Evolutionary conservation across 352 stramenopile species (phyloP).

Genomic region (Elongisporangium prolatum): DNA sequence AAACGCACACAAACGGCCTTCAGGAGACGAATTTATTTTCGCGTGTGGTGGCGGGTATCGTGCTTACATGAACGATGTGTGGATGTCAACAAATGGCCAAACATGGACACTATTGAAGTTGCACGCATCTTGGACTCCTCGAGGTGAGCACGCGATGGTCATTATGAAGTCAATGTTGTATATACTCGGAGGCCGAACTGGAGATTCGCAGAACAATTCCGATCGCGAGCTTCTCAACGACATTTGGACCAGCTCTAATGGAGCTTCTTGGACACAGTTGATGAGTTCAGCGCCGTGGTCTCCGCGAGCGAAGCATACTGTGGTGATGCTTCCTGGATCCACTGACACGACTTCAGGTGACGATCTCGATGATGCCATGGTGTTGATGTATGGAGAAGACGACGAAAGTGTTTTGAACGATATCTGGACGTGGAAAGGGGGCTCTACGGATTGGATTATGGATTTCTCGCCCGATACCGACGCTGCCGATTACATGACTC

Average conservation of each 20-base stretch:
- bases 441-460: conserved; percentile 25
- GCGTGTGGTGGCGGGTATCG: conserved; percentile 60
- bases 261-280: conserved; percentile 34
- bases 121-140: conserved; percentile 33
- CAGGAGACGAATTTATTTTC: conserved; percentile 61
- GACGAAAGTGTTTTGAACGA: conserved; percentile 52
- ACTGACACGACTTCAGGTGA: conserved; percentile 37
- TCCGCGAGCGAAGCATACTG: conserved; percentile 48
- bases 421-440: conserved; percentile 59
- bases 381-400: conserved; percentile 62
- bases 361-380: conserved; percentile 39
- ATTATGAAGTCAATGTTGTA: conserved; percentile 53
- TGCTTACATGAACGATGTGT: conserved; percentile 68
- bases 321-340: conserved; percentile 30
- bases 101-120: conserved; percentile 46
- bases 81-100: conserved; percentile 56
- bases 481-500: conserved; percentile 34
- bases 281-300: conserved; percentile 33
- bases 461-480: conserved; percentile 37
- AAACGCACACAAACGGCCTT: conserved; percentile 35
- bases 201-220: conserved; percentile 15
- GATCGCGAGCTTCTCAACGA: conserved; percentile 53
- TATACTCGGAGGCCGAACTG: conserved; percentile 49
- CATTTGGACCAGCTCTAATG: conserved; percentile 53
- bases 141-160: conserved; percentile 67